Conservation (phyloP, 75 land plant species). For the Larix kaempferi region DNA sequence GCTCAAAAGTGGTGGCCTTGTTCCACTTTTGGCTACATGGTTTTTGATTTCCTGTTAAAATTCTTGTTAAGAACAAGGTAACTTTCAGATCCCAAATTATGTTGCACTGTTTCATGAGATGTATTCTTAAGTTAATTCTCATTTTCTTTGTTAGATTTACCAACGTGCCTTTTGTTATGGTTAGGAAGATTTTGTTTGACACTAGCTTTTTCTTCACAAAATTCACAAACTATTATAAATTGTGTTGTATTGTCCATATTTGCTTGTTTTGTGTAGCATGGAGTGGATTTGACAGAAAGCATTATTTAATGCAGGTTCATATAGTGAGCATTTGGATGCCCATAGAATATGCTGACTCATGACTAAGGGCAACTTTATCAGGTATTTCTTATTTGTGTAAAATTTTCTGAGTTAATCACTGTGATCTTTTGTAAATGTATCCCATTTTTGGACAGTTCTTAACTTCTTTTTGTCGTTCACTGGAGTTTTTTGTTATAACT, state of each 20-base stretch:
- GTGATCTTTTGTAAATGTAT: slow-evolving; percentile 1
- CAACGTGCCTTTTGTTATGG: neutral
- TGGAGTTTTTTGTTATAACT: neutral
- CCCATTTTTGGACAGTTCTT: neutral
- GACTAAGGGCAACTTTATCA: neutral
- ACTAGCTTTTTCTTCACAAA: neutral
- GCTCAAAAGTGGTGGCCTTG: no score
- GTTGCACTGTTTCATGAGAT: neutral
- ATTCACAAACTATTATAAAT: neutral
- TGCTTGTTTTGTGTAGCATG: neutral
- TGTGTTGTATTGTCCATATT: neutral
- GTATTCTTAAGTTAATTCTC: neutral
- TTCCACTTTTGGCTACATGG: no score
- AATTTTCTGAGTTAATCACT: neutral
- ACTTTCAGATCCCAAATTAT: neutral
- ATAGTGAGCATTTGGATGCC: neutral
- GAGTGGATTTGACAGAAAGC: slow-evolving; percentile 1
- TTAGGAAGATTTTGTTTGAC: neutral
- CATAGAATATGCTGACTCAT: slow-evolving; percentile 5
- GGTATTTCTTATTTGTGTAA: neutral
- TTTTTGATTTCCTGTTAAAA: no score
- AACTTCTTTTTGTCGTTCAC: neutral
- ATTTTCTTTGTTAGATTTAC: neutral
- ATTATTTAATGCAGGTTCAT: neutral
- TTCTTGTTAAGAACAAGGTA: neutral